Percentiles rank a stretch among this genome's conserved stretches.
phyloP scores from a whole-genome alignment of 352 stramenopile species.

The Globisporangium parvum region DNA sequence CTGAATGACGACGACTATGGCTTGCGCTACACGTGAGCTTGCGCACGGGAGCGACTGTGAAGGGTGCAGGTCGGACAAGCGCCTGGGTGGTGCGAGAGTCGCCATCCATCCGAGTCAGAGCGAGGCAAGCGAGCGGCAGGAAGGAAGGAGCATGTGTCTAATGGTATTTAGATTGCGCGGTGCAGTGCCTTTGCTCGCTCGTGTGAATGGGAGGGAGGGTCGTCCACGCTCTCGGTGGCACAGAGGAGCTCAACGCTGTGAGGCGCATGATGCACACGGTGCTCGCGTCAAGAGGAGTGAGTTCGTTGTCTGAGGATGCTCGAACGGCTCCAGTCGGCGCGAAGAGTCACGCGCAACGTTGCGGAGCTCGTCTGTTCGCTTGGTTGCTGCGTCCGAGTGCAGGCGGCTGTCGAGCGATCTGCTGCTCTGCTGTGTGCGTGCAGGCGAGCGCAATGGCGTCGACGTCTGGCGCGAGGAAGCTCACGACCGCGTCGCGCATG shows the following conservation, averaged over 20 bases:
- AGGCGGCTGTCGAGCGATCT: too few species aligned
- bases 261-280: too few species aligned
- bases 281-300: too few species aligned
- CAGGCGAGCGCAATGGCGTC: constrained; percentile 24
- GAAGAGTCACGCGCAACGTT: constrained; percentile 1
- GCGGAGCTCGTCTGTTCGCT: too few species aligned
- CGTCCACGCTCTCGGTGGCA: too few species aligned
- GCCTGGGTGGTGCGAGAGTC: too few species aligned
- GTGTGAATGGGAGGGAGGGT: too few species aligned
- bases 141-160: constrained; percentile 4
- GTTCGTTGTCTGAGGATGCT: too few species aligned
- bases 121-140: background rate
- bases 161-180: constrained; percentile 8
- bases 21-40: constrained; percentile 69
- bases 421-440: too few species aligned
- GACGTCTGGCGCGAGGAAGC: constrained; percentile 28
- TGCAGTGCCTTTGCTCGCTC: background rate
- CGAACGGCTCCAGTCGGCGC: too few species aligned
- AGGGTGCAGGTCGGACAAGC: background rate
- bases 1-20: constrained; percentile 70
- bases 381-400: too few species aligned
- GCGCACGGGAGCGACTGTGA: constrained; percentile 32
- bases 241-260: too few species aligned
- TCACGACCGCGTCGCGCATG: constrained; percentile 48
- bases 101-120: background rate